Evolutionary conservation across 108 stramenopile genomes (phyloP).

Genomic region (Nitzschia palea): DNA sequence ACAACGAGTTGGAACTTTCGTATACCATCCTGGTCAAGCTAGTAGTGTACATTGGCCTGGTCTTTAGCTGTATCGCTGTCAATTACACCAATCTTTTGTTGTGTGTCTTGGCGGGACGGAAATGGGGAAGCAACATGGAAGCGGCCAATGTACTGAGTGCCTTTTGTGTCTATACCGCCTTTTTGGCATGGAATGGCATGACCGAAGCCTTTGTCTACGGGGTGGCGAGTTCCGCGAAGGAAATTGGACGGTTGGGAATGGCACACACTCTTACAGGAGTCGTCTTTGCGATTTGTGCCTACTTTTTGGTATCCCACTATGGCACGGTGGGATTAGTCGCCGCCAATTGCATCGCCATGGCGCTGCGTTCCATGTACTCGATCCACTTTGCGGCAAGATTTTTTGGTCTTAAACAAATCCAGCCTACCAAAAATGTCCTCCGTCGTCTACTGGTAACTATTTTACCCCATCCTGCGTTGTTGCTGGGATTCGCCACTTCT

Average conservation of each 20-base stretch:
- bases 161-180: slow-evolving; percentile 92
- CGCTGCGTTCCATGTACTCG: slow-evolving; percentile 65
- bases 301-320: slow-evolving; percentile 42
- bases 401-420: slow-evolving; percentile 36
- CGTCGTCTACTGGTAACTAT: slow-evolving; percentile 32
- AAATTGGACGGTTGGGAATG: slow-evolving; percentile 63
- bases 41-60: slow-evolving; percentile 72
- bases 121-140: slow-evolving; percentile 69
- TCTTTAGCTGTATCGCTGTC: slow-evolving; percentile 70
- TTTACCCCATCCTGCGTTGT: slow-evolving; percentile 57
- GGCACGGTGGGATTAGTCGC: slow-evolving; percentile 76
- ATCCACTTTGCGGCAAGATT: slow-evolving; percentile 61
- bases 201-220: slow-evolving; percentile 95
- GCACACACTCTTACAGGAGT: slow-evolving; percentile 67
- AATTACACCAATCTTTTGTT: slow-evolving; percentile 80
- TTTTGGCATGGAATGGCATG: slow-evolving; percentile 90
- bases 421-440: not conserved
- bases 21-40: slow-evolving; percentile 64
- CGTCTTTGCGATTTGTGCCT: slow-evolving; percentile 68
- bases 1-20: slow-evolving; percentile 34
- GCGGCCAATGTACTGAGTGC: slow-evolving; percentile 76
- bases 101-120: slow-evolving; percentile 64
- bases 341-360: slow-evolving; percentile 80
- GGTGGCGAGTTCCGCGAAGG: slow-evolving; percentile 52
- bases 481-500: slow-evolving; percentile 45